phyloP scores from a whole-genome alignment of 352 stramenopile genomes.

The Pythium chondricola region DNA sequence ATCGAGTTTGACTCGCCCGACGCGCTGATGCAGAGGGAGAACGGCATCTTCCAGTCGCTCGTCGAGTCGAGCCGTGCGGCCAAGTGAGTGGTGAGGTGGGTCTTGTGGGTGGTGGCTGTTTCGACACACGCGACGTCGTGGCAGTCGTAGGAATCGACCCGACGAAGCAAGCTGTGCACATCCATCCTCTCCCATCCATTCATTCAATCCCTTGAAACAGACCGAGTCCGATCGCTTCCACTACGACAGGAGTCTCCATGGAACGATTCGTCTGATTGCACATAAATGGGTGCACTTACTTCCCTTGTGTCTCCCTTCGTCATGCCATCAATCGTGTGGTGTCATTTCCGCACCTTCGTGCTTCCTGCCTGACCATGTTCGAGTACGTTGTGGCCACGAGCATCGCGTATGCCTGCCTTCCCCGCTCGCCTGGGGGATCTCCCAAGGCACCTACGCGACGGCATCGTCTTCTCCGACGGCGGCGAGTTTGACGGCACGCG shows the following conservation, averaged over 20 bases:
- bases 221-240: too few species aligned
- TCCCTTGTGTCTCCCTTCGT: too few species aligned
- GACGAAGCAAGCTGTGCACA: too few species aligned
- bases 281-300: too few species aligned
- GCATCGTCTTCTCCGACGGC: conserved; percentile 3
- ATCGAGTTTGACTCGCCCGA: conserved; percentile 85
- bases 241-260: too few species aligned
- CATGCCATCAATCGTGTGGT: too few species aligned
- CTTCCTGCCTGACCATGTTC: not conserved
- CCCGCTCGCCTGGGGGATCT: conserved; percentile 8
- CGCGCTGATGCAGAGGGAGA: conserved; percentile 61
- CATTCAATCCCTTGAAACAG: too few species aligned
- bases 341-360: not conserved
- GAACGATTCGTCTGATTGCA: too few species aligned
- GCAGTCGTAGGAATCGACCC: too few species aligned
- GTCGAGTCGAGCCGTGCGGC: conserved; percentile 23
- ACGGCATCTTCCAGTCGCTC: conserved; percentile 36
- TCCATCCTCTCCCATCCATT: too few species aligned
- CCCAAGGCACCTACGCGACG: not conserved
- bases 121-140: too few species aligned
- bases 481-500: conserved; percentile 9
- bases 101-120: too few species aligned
- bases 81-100: not conserved
- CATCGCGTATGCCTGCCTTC: conserved; percentile 9
- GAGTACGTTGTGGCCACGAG: conserved; percentile 8